Percentiles rank a stretch among this genome's conserved stretches.
phyloP scores from a whole-genome alignment of 805 yeast genomes.

The Kurtzmaniella fragi region DNA sequence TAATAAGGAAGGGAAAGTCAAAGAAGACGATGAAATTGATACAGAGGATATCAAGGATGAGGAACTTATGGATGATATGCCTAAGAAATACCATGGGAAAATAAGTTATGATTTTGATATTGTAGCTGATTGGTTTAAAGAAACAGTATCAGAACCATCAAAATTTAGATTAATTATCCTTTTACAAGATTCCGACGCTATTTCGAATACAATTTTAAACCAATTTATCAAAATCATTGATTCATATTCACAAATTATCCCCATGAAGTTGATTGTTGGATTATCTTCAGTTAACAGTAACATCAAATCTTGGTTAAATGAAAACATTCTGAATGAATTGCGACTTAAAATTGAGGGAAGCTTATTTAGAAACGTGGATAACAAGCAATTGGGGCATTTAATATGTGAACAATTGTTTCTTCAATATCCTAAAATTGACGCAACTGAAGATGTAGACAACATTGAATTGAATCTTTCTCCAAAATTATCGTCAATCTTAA shows the following conservation, averaged over 20 bases:
- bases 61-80: neutral
- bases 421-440: conserved; percentile 11
- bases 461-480: conserved; percentile 18
- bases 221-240: conserved; percentile 28
- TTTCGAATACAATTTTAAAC: conserved; percentile 29
- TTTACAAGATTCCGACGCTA: conserved; percentile 34
- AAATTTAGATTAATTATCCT: conserved; percentile 19
- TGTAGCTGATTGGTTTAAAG: conserved; percentile 25
- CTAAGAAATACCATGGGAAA: conserved; percentile 13
- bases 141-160: conserved; percentile 7
- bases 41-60: conserved; percentile 4
- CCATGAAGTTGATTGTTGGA: conserved; percentile 32
- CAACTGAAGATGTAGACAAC: conserved; percentile 9
- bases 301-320: conserved; percentile 33
- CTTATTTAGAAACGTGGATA: conserved; percentile 28
- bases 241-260: conserved; percentile 19
- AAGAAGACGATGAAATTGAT: conserved; percentile 10
- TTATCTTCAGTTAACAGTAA: conserved; percentile 23
- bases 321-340: conserved; percentile 25
- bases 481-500: conserved; percentile 19
- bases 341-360: conserved; percentile 22
- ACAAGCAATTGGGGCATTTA: conserved; percentile 26
- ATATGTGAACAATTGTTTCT: conserved; percentile 30
- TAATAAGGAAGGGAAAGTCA: conserved; percentile 13
- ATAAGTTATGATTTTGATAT: conserved; percentile 33